Evolutionary conservation across 176 grass and related monocot genomes (phyloP).

Genomic region (Ensete ventricosum): DNA sequence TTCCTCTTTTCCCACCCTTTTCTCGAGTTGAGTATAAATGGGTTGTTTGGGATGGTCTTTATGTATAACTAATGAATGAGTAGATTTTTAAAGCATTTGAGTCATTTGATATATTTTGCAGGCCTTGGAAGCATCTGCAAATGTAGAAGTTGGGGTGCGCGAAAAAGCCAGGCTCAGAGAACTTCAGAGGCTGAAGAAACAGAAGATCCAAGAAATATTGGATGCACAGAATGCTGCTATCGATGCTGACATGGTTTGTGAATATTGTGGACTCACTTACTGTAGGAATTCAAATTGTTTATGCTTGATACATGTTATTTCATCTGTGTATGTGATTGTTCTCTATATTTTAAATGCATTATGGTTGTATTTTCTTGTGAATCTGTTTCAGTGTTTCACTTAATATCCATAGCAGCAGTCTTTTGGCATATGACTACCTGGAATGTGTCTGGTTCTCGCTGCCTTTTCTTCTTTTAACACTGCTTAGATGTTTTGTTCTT

Average conservation of each 20-base stretch:
- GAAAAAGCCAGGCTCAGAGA: slow-evolving; percentile 53
- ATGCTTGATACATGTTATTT: too few relatives aligned
- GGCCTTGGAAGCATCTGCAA: slow-evolving; percentile 27
- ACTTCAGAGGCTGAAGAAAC: slow-evolving; percentile 55
- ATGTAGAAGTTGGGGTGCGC: slow-evolving; percentile 32
- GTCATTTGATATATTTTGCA: slow-evolving; percentile 26
- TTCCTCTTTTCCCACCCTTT: too few relatives aligned
- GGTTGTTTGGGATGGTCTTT: not conserved
- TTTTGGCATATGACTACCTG: not conserved
- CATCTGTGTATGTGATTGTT: too few relatives aligned
- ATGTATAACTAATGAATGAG: not conserved
- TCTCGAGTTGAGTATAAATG: not conserved
- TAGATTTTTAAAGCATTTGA: not conserved
- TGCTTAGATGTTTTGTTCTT: not conserved
- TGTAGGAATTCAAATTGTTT: too few relatives aligned
- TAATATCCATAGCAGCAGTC: not conserved
- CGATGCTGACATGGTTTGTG: slow-evolving; percentile 44
- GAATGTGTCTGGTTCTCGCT: not conserved
- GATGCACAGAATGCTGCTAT: slow-evolving; percentile 50
- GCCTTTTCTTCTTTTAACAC: not conserved
- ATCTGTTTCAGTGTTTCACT: not conserved
- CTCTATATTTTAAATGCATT: not conserved
- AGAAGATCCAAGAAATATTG: slow-evolving; percentile 59
- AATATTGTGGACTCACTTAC: too few relatives aligned
- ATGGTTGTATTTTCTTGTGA: not conserved